Evolutionary conservation across 495 filamentous ascomycete genomes (phyloP), one percentile per base, ranked within the genome.

Genomic region (Paragyromitra xinjiangensis): DNA sequence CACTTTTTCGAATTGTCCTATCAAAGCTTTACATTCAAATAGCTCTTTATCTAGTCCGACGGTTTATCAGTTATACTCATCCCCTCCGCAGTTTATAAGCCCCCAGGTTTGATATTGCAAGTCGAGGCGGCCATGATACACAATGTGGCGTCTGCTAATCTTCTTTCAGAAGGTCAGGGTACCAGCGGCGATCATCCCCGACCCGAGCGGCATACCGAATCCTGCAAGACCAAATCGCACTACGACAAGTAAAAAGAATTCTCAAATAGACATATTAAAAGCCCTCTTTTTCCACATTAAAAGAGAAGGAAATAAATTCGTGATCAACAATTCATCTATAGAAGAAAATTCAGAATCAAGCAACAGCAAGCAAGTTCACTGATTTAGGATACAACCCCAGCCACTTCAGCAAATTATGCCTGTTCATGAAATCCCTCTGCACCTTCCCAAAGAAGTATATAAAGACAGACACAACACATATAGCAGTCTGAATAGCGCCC

Each of bases 371-470:
- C 6, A 22, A 62, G 9, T 40, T 63, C 26, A 76, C 65, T 44
- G 69, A 75, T 42, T 65, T 82, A 14, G 81, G 81, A 69, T 82
- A 82, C 67, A 82, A 64, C 14, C 81, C 81, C 8, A 71, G 65
- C 81, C 70, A 73, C 45, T 77, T 78, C 0, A 83, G 63, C 6
- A 72, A 58, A 55, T 81, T 83, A 19, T 77, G 58, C 22, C 82
- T 78, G 37, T 59, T 72, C 68, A 82, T 56, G 12, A 75, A 71
- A 19, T 82, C 82, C 50, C 82, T 69, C 50, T 81, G 73, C 12
- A 72, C 72, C 79, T 86, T 86, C 11, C 85, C 85, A 53, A 71
- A 85, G 12, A 86, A 75, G 64, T 86, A 86, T 82, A 86, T 84
- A 9, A 77, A 73, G 2, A 84, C 80, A n/a, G 81, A 84, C 12